Percentiles rank a stretch among this genome's conserved stretches.
These are phyloP conservation scores for Phytophthora quininea DNA, from an alignment of 352 stramenopile genomes.

Conservation along the genomic window DNA sequence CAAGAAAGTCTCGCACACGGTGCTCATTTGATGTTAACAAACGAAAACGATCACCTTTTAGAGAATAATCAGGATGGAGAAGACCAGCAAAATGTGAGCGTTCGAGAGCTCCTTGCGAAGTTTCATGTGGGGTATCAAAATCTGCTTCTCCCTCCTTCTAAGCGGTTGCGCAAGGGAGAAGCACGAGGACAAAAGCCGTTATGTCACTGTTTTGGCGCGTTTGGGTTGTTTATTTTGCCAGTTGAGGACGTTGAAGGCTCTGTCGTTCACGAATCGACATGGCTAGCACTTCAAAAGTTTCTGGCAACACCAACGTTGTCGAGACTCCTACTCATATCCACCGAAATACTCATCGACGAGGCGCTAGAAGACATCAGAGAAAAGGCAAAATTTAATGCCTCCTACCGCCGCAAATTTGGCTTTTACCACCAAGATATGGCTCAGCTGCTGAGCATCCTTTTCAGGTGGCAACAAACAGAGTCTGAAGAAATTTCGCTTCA, in stretches of 20 bases:
- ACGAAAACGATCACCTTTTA: conserved; percentile 33
- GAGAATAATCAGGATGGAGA: conserved; percentile 20
- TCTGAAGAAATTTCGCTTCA: not conserved
- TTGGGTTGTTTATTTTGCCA: conserved; percentile 62
- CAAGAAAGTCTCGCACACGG: conserved; percentile 51
- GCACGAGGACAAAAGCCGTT: conserved; percentile 32
- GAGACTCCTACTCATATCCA: conserved; percentile 42
- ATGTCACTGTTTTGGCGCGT: conserved; percentile 41
- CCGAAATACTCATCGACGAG: conserved; percentile 50
- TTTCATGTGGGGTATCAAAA: conserved; percentile 58
- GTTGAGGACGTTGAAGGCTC: conserved; percentile 16
- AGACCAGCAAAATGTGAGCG: conserved; percentile 25
- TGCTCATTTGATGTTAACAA: conserved; percentile 54
- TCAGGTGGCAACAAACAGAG: conserved; percentile 42
- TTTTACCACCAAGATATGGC: conserved; percentile 54
- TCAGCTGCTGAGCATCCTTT: conserved; percentile 42
- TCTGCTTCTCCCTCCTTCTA: conserved; percentile 56
- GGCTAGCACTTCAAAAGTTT: conserved; percentile 39
- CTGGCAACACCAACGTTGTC: conserved; percentile 43
- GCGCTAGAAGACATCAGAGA: conserved; percentile 51
- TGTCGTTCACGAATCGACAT: conserved; percentile 26
- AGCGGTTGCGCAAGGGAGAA: conserved; percentile 25
- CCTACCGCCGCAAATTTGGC: conserved; percentile 41
- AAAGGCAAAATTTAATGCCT: conserved; percentile 41
- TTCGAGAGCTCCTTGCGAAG: conserved; percentile 25